These are phyloP conservation scores for Canariomyces notabilis DNA, from an alignment of 2,329 filamentous ascomycete genomes.

Conservation along the genomic window DNA sequence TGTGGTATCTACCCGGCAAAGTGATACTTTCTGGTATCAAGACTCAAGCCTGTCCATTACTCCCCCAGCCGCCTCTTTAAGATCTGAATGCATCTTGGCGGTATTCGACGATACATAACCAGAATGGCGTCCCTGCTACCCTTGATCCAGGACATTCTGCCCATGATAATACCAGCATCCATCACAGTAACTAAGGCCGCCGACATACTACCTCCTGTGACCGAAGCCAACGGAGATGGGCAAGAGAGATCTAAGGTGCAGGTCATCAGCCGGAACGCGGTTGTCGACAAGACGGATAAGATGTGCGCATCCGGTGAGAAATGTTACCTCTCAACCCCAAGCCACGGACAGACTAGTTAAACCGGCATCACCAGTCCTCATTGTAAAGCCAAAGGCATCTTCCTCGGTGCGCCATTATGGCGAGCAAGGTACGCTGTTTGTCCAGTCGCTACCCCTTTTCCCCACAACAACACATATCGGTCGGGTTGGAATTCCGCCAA, in stretches of 20 bases:
- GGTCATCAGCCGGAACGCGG: constrained; percentile 46
- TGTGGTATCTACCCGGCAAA: no score
- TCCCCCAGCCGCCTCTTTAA: neutral
- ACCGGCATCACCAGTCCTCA: constrained; percentile 45
- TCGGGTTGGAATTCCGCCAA: neutral
- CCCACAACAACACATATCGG: neutral
- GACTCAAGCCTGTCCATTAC: no score
- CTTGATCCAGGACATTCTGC: constrained; percentile 52
- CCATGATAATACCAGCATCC: constrained; percentile 53
- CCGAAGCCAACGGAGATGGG: constrained; percentile 36
- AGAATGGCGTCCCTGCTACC: constrained; percentile 51
- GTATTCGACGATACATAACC: neutral
- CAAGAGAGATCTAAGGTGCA: constrained; percentile 27
- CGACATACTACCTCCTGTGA: constrained; percentile 38
- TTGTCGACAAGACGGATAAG: constrained; percentile 58
- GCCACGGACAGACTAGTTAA: neutral
- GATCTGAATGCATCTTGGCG: constrained; percentile 1
- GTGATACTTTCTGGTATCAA: no score
- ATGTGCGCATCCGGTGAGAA: constrained; percentile 61
- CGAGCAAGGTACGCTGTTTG: constrained; percentile 57
- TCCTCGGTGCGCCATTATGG: constrained; percentile 66
- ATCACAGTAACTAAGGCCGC: constrained; percentile 51
- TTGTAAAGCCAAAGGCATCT: constrained; percentile 56
- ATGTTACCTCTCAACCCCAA: constrained; percentile 6
- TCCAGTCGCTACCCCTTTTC: no score